Evolutionary conservation across 495 filamentous ascomycete species (phyloP).

Genomic region (Gamarada debralockiae): DNA sequence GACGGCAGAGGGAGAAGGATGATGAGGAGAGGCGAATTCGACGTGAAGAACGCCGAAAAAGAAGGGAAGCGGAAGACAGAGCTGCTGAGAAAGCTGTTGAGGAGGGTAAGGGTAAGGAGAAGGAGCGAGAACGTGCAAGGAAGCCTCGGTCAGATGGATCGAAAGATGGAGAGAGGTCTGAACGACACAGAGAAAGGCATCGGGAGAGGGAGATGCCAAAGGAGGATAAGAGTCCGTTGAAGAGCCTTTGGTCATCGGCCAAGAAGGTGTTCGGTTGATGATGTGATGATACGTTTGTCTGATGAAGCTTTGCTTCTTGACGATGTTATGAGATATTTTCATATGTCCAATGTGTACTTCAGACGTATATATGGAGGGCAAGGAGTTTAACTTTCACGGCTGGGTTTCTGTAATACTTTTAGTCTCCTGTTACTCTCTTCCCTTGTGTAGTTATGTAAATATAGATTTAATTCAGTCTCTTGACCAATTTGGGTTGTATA

Average conservation of each 20-base stretch:
- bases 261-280: slow-evolving; percentile 21
- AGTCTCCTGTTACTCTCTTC: too few species aligned
- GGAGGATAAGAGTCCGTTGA: slow-evolving; percentile 17
- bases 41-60: slow-evolving; percentile 17
- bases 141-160: not conserved
- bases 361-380: slow-evolving; percentile 17
- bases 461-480: too few species aligned
- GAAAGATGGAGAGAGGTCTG: not conserved
- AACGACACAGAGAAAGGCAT: slow-evolving; percentile 29
- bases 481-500: too few species aligned
- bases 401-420: too few species aligned
- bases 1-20: slow-evolving; percentile 14
- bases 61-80: slow-evolving; percentile 14
- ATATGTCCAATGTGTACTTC: slow-evolving; percentile 19
- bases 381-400: too few species aligned
- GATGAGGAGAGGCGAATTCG: slow-evolving; percentile 14
- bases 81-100: not conserved
- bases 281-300: not conserved
- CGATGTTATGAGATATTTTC: slow-evolving; percentile 15
- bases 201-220: slow-evolving; percentile 10
- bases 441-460: too few species aligned
- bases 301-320: not conserved
- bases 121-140: slow-evolving; percentile 6
- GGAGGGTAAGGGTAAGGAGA: not conserved
- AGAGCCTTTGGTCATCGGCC: slow-evolving; percentile 15